These are phyloP conservation scores for Monotropa hypopitys DNA, from an alignment of 179 eudicot species.

Conservation along the genomic window DNA sequence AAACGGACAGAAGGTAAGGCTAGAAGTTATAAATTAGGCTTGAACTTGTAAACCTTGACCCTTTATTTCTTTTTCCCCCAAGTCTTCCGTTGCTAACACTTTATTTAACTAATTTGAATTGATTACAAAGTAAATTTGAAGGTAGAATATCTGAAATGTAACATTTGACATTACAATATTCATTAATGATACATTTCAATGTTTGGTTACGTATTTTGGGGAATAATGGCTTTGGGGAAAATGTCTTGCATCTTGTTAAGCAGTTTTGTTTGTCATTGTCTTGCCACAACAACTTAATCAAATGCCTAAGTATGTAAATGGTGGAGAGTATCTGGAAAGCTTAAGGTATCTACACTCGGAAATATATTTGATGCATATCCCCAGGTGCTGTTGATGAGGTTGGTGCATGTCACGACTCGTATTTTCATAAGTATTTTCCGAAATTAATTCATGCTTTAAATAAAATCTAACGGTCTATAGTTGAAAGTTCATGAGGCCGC, in stretches of 20 bases:
- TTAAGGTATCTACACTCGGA: not conserved
- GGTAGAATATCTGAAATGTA: not conserved
- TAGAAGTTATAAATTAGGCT: not conserved
- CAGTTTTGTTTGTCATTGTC: not conserved
- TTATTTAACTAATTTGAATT: not conserved
- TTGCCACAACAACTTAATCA: not conserved
- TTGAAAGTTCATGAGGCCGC: too few relatives aligned
- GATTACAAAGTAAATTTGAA: not conserved
- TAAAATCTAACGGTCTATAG: too few relatives aligned
- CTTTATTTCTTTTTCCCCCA: not conserved
- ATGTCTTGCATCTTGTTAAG: not conserved
- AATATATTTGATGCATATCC: not conserved
- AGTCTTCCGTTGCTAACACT: not conserved
- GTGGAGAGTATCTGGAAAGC: not conserved
- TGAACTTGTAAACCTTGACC: not conserved
- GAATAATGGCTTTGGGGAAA: not conserved
- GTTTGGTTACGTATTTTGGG: not conserved
- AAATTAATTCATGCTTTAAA: too few relatives aligned
- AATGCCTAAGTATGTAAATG: not conserved
- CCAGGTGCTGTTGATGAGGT: not conserved
- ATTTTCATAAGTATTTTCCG: too few relatives aligned
- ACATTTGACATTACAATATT: not conserved
- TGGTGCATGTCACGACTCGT: too few relatives aligned
- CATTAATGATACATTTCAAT: not conserved
- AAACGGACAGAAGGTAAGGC: not conserved